Evolutionary conservation across 805 yeast species (phyloP), one percentile per base, ranked within the genome.

Genomic region (Nakazawaea molendinolei): DNA sequence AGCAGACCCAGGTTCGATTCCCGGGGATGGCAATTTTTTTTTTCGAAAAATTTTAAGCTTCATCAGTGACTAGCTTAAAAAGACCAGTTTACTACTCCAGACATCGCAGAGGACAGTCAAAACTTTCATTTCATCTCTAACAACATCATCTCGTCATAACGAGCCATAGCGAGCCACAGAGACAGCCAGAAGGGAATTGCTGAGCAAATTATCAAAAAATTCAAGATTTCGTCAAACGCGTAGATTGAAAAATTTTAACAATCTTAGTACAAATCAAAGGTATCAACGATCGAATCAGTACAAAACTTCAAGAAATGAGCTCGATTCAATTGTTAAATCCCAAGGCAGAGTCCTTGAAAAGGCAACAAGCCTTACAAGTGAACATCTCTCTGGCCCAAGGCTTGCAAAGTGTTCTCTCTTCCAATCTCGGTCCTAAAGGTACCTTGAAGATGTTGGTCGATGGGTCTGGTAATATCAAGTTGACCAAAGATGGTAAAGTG

Each of bases 321-420:
- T 38, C 84, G 6, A 69, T 89, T 49, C 98, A 92, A 65, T 71
- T 92, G 44, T 69, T 92, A 48, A 92, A 92, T 58, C 97, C 98
- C 14, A 90, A 89, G 61, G 98, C 98, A 4, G 98, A 92, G 68
- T 84, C 95, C n/a, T 63, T 92, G 47, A 77, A 97, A 63, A 77
- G 98, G 52, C 76, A 84, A 42, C 97, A 94, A 59, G 98, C 98
- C 21, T 69, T 92, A 42, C 87, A 89, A 55, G 98, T 92, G 28
- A 92, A 92, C 61, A 86, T 86, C 34, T 76, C 87, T 13, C 97
- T 98, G 3, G 98, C 98, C 5, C 95, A 86, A 56, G 98, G 98
- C 29, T 69, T 92, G 39, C 98, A 92, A 63, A 83, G 79, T 50
- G 97, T 92, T 28, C 66, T 92, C 42, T 80, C 90, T 42, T 78